Evolutionary conservation across 2,329 filamentous ascomycete genomes (phyloP).

Genomic region (Apiospora pterosperma): DNA sequence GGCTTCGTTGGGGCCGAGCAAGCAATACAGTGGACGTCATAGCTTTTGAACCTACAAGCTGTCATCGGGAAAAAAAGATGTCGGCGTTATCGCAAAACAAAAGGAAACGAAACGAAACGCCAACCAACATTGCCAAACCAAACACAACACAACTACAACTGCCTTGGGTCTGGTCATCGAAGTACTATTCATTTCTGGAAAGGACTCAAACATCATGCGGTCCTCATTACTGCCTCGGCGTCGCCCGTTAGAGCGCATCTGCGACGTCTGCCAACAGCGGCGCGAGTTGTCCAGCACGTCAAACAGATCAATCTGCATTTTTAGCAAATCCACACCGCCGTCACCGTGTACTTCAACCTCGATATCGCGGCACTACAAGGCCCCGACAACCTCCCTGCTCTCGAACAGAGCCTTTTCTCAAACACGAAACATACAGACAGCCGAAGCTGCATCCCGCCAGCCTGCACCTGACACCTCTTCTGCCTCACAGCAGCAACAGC

Average conservation of each 20-base stretch:
- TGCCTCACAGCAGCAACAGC: not conserved
- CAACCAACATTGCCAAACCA: not conserved
- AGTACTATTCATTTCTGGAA: not conserved
- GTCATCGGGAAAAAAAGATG: not conserved
- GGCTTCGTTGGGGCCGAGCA: not conserved
- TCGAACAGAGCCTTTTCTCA: not conserved
- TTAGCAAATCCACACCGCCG: not conserved
- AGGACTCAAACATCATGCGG: conserved; percentile 15
- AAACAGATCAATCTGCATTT: not conserved
- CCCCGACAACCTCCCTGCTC: not conserved
- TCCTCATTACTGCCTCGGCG: conserved; percentile 16
- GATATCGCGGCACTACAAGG: not conserved
- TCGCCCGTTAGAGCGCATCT: conserved; percentile 20
- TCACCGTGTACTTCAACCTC: not conserved
- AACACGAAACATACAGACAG: too few species aligned
- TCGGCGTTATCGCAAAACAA: not conserved
- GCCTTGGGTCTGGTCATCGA: not conserved
- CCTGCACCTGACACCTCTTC: not conserved
- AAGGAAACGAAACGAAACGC: not conserved
- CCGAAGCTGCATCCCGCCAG: not conserved
- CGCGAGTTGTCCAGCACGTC: conserved; percentile 6
- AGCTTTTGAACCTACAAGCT: not conserved
- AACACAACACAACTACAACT: not conserved
- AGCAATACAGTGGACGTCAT: not conserved
- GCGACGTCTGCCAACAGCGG: conserved; percentile 22